Evolutionary conservation across 2,329 filamentous ascomycete species (phyloP), one percentile per base, ranked within the genome.

Genomic region (Aspergillus sp.): DNA sequence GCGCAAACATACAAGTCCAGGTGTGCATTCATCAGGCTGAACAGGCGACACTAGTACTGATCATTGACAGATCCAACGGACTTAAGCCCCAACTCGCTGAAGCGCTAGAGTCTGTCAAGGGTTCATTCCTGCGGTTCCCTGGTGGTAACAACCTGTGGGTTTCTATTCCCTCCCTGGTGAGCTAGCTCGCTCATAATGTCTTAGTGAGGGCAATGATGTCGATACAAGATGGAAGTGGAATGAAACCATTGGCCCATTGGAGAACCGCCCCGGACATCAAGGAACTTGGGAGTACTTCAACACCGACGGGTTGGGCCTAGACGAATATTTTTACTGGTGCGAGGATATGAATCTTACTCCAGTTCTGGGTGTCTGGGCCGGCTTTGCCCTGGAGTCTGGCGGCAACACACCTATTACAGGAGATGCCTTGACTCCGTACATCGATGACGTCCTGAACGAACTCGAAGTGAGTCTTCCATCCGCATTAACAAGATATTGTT

Each of bases 111-210:
- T 75, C 69, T 10, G 61, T 85, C 2, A 79, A 82, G 48, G 79
- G 79, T 0, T 79, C 76, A 41, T 79, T 86, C 58, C 74, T 88
- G 45, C 78, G 85, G 38, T 79, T 86, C 54, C 85, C 85, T 0
- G 85, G 85, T 7, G 84, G 83, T 20, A 85, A 85, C 65, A 85
- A 83, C 73, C 68, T 85, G 65, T 69, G 63, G 52, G 68, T 32
- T 4, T 30, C 5, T 3, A n/a, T 38, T 40, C 17, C 26, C 24
- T 11, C 30, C 13, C 8, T 49, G 8, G 16, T 59, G 4, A 17
- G 7, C 13, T 54, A 47, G 22, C 47, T 22, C 11, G 19, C 40
- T 50, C 51, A 47, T 26, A 45, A 8, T 24, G 2, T 13, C 2
- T 26, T 16, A 61, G 59, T 11, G 62, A 63, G 55, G 63, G 61